phyloP scores from a whole-genome alignment of 2,329 filamentous ascomycete species.

The Aspergillus pseudoglaucus region DNA sequence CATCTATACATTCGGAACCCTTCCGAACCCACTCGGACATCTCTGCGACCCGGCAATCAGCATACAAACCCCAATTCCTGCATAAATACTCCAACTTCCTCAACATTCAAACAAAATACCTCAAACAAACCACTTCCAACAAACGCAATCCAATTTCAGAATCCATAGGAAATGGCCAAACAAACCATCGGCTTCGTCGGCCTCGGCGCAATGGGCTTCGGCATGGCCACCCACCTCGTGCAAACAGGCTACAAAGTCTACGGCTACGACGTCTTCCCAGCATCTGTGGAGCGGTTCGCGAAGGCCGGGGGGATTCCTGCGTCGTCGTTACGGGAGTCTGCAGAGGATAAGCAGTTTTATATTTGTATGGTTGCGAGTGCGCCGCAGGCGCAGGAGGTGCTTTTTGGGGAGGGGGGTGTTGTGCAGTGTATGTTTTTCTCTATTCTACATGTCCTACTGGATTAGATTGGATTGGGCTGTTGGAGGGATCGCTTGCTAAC shows the following conservation, averaged over 20 bases:
- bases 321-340: conserved; percentile 56
- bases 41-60: not conserved
- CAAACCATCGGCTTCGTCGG: conserved; percentile 61
- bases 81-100: not conserved
- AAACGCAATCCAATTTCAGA: too few species aligned
- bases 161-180: conserved; percentile 42
- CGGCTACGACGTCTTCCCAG: conserved; percentile 64
- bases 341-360: conserved; percentile 53
- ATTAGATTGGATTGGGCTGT: too few species aligned
- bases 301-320: conserved; percentile 56
- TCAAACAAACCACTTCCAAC: not conserved
- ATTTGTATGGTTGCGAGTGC: conserved; percentile 72
- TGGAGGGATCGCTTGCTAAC: too few species aligned
- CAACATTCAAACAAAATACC: not conserved
- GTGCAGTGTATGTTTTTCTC: conserved; percentile 16
- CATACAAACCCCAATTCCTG: too few species aligned
- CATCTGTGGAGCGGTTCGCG: conserved; percentile 60
- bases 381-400: conserved; percentile 58
- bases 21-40: not conserved
- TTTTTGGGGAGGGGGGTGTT: conserved; percentile 56
- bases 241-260: conserved; percentile 60
- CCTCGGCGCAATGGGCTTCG: conserved; percentile 75
- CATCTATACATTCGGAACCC: too few species aligned
- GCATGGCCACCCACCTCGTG: conserved; percentile 70
- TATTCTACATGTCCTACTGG: too few species aligned